Evolutionary conservation across 202 grass and related monocot species (phyloP).

Genomic region (Saccharum hybrid): DNA sequence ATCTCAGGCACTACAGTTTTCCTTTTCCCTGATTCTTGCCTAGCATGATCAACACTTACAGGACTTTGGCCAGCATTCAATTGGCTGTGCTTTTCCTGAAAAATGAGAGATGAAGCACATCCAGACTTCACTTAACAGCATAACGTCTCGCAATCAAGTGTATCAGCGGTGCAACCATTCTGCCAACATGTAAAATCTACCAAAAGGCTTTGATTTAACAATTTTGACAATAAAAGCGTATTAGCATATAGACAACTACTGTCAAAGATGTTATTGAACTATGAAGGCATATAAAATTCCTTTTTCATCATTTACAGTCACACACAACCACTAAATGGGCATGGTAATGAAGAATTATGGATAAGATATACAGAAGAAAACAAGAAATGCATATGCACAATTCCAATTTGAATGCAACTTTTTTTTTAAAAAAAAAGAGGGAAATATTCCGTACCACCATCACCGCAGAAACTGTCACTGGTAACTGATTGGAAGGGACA

Average conservation of each 20-base stretch:
- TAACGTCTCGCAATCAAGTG: slow-evolving; percentile 21
- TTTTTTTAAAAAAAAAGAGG: background rate
- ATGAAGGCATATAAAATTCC: background rate
- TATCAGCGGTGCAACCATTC: slow-evolving; percentile 23
- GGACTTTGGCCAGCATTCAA: slow-evolving; percentile 30
- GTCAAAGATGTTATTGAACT: slow-evolving; percentile 28
- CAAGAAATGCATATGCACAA: slow-evolving; percentile 1
- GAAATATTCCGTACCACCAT: slow-evolving; percentile 27
- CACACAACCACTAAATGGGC: background rate
- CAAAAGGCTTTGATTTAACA: background rate
- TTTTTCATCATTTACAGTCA: slow-evolving; percentile 12
- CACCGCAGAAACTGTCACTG: slow-evolving; percentile 3
- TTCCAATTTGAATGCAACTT: slow-evolving; percentile 17
- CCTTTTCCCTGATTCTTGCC: slow-evolving; percentile 30
- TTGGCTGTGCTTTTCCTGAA: slow-evolving; percentile 39
- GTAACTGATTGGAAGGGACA: slow-evolving; percentile 17
- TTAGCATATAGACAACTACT: background rate
- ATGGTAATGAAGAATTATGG: slow-evolving; percentile 7
- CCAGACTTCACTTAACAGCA: slow-evolving; percentile 28
- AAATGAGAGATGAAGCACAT: slow-evolving; percentile 23
- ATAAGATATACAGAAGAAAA: slow-evolving; percentile 25
- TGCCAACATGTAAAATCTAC: slow-evolving; percentile 38
- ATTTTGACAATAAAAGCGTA: slow-evolving; percentile 17
- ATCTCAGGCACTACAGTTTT: slow-evolving; percentile 38
- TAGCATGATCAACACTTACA: slow-evolving; percentile 25